phyloP scores from a whole-genome alignment of 2,329 filamentous ascomycete genomes.

The Plectosphaerella cucumerina region DNA sequence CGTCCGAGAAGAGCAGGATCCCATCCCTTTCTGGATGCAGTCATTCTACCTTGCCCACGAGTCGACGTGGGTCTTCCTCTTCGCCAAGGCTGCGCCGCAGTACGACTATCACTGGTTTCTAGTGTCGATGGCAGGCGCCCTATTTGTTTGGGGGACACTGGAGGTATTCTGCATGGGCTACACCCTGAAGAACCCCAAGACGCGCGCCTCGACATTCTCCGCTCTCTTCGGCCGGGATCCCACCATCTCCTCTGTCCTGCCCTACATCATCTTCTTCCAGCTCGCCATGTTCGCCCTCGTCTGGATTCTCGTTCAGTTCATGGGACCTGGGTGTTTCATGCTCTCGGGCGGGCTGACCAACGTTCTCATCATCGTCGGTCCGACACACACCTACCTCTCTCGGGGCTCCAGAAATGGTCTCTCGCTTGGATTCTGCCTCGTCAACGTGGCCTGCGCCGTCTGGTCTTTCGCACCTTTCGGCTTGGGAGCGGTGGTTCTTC shows the following conservation, averaged over 20 bases:
- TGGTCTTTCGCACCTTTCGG: too few relatives aligned
- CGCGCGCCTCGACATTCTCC: slow-evolving; percentile 6
- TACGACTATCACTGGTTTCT: slow-evolving; percentile 8
- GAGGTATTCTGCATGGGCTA: slow-evolving; percentile 9
- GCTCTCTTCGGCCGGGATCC: background rate
- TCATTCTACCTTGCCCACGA: slow-evolving; percentile 14
- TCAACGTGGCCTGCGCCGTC: background rate
- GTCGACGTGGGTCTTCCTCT: slow-evolving; percentile 8
- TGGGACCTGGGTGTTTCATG: slow-evolving; percentile 8
- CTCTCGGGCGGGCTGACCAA: slow-evolving; percentile 12
- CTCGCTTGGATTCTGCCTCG: slow-evolving; percentile 7
- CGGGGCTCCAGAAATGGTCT: slow-evolving; percentile 6
- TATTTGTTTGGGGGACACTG: slow-evolving; percentile 6
- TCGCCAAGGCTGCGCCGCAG: slow-evolving; percentile 2
- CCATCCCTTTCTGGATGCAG: slow-evolving; percentile 14
- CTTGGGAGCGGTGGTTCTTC: too few relatives aligned
- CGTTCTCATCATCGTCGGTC: slow-evolving; percentile 6
- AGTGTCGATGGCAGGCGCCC: slow-evolving; percentile 1
- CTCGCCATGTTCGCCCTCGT: slow-evolving; percentile 8
- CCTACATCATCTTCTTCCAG: slow-evolving; percentile 3
- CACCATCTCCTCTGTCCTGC: too few relatives aligned
- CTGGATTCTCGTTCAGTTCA: slow-evolving; percentile 5
- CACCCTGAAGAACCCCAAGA: slow-evolving; percentile 4
- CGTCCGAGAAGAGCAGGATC: slow-evolving; percentile 7
- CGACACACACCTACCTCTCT: slow-evolving; percentile 8